phyloP scores from a whole-genome alignment of 2,329 filamentous ascomycete species.

The Plenodomus tracheiphilus region DNA sequence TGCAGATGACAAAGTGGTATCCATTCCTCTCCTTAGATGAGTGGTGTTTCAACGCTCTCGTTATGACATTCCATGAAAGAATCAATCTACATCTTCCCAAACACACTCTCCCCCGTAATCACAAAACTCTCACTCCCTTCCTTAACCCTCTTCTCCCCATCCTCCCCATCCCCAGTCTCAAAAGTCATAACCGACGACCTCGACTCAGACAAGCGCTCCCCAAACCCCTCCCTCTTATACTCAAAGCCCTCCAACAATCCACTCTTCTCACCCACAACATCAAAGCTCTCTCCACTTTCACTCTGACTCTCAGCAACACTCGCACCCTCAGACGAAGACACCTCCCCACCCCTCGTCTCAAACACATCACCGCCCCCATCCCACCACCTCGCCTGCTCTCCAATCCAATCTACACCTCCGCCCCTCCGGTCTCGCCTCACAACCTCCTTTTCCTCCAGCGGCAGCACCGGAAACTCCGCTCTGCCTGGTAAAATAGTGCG shows the following conservation, averaged over 20 bases:
- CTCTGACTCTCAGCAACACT: conserved; percentile 32
- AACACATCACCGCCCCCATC: conserved; percentile 39
- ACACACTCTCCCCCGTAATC: conserved; percentile 24
- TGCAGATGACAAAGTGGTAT: too few relatives aligned
- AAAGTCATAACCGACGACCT: not conserved
- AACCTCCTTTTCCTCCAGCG: conserved; percentile 50
- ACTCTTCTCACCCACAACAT: not conserved
- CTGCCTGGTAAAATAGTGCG: conserved; percentile 49
- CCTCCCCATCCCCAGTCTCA: not conserved
- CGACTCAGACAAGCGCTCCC: not conserved
- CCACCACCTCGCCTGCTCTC: conserved; percentile 43
- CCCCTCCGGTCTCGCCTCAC: conserved; percentile 34
- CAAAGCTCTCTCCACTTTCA: conserved; percentile 19
- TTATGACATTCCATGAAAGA: too few relatives aligned
- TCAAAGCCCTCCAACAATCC: not conserved
- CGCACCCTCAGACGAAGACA: conserved; percentile 46
- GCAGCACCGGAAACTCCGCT: conserved; percentile 32
- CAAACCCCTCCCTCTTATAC: not conserved
- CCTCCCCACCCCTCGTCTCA: conserved; percentile 37
- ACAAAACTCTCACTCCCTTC: conserved; percentile 21
- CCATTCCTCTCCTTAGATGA: too few relatives aligned
- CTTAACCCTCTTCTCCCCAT: conserved; percentile 17
- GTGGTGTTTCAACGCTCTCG: too few relatives aligned
- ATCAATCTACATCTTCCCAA: conserved; percentile 36
- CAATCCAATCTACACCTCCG: conserved; percentile 45